Percentiles rank a stretch among this genome's conserved stretches.
These are phyloP conservation scores for Lentinus polychrous DNA, from an alignment of 1,284 basidiomycete genomes.

Conservation along the genomic window DNA sequence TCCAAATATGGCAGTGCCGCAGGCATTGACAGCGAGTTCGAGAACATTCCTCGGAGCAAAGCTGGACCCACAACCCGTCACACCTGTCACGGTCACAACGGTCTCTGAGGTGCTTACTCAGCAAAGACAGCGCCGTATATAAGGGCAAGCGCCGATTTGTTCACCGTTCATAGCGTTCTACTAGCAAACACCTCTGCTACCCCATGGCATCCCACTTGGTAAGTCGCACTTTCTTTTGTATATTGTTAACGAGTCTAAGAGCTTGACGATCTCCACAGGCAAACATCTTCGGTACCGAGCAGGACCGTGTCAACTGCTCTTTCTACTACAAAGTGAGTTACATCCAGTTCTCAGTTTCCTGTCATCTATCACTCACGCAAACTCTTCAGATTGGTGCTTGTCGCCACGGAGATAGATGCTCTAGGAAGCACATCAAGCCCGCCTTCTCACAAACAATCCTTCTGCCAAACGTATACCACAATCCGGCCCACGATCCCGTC, in stretches of 20 bases:
- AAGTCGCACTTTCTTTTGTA: conserved; percentile 13
- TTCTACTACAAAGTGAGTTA: conserved; percentile 85
- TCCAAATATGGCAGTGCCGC: too few species aligned
- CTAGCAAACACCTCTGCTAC: neutral
- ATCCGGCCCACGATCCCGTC: conserved; percentile 89
- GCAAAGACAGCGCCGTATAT: conserved; percentile 16
- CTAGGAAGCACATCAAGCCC: conserved; percentile 95
- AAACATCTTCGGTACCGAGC: conserved; percentile 85
- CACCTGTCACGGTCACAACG: neutral
- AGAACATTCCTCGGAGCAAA: neutral
- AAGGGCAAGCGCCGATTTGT: conserved; percentile 2
- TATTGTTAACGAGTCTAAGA: conserved; percentile 3
- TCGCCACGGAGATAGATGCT: conserved; percentile 93
- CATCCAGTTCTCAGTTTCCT: conserved; percentile 2
- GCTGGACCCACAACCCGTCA: neutral
- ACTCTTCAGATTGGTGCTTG: conserved; percentile 81
- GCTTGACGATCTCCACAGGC: conserved; percentile 36
- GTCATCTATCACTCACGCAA: conserved; percentile 8
- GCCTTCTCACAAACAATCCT: conserved; percentile 97
- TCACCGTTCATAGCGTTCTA: neutral
- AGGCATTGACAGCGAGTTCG: conserved; percentile 1
- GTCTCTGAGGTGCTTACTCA: conserved; percentile 16
- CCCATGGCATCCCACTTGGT: conserved; percentile 62
- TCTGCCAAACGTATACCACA: conserved; percentile 98
- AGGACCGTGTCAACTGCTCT: conserved; percentile 91